Evolutionary conservation across 78 protist species (phyloP), one percentile per base, ranked within the genome.

Genomic region (Bigelowiella natans): DNA sequence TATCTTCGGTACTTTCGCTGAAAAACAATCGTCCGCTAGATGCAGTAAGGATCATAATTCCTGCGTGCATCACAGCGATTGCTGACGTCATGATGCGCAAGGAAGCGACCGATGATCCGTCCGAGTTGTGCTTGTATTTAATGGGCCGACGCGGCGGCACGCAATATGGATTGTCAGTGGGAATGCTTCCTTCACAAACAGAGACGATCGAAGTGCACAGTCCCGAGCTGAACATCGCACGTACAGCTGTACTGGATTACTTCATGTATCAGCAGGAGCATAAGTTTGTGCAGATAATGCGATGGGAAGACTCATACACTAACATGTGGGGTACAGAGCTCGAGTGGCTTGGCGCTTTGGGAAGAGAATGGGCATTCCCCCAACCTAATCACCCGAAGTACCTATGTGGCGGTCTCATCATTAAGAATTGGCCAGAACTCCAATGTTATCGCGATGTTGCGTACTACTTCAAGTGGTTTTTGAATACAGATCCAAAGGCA

Each of bases 231-330:
- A 64, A 83, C 38, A 39, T 88, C 2, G 92, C 93, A 64, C 92
- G 95, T 29, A 84, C 94, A 0, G 38, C 84, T 3, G 90, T 90
- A 40, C 89, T 94, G 39, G 95, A 94, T 89, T 94, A 94, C 92
- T 94, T 90, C 31, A 88, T 1, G 7, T 89, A 83, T 37, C 91
- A 38, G 37, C 36, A 11, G 37, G 87, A 83, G 86, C 40, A 30
- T 38, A 39, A 63, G 38, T 37, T 63, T 31, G 86, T 36, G 18
- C 51, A 38, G 34, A 39, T 91, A 39, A 87, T 51, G 63, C 30
- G 1, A 0, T 91, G 91, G 91, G 93, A 91, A 40, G 73, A 83
- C 2, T 2, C 31, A 18, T 0, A 7, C 37, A 7, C 2, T 29
- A 83, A 85, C 29, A 82, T 64, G 83, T 29, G 36, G 36, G 40